Conservation (phyloP, 805 yeast species). For the Metschnikowia santaceciliae region DNA sequence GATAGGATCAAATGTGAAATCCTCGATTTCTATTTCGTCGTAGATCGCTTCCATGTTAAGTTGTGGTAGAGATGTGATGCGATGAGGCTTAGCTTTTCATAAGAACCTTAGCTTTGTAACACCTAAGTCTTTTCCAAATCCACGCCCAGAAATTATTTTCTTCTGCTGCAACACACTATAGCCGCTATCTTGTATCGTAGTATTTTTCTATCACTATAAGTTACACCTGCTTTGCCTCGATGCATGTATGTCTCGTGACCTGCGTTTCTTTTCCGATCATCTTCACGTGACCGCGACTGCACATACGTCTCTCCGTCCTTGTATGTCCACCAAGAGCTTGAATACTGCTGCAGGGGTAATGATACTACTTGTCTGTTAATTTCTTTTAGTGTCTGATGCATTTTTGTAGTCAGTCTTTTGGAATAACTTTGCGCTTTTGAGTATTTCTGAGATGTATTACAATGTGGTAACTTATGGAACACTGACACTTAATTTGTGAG, state of each 20-base stretch:
- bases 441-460: too few species aligned
- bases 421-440: too few species aligned
- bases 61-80: not conserved
- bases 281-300: not conserved
- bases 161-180: not conserved
- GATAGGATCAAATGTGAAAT: conserved; percentile 84
- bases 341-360: too few species aligned
- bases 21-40: conserved; percentile 96
- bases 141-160: not conserved
- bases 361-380: too few species aligned
- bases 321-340: not conserved
- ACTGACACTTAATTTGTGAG: too few species aligned
- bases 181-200: not conserved
- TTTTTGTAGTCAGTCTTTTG: too few species aligned
- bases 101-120: not conserved
- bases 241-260: not conserved
- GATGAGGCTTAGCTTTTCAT: not conserved
- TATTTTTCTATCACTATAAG: not conserved
- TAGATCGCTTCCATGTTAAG: conserved; percentile 57
- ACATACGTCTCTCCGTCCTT: not conserved
- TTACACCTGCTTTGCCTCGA: not conserved
- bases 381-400: too few species aligned
- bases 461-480: too few species aligned
- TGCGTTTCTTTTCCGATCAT: not conserved
- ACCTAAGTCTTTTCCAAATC: not conserved